Evolutionary conservation across 768 basidiomycete species (phyloP).

Genomic region (Suillus spraguei): DNA sequence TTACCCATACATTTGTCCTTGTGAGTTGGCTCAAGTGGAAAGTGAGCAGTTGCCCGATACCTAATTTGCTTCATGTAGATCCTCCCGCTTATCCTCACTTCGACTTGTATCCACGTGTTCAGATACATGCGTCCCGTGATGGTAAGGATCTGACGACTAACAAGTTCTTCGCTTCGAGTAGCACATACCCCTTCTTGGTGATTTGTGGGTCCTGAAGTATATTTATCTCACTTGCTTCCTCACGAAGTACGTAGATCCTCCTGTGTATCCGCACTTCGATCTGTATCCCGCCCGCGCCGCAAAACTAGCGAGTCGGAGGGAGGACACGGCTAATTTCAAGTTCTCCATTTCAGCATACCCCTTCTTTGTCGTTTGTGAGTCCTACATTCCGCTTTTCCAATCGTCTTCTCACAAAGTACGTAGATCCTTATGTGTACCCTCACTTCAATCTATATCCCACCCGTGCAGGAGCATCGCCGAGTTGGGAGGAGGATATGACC

Average conservation of each 20-base stretch:
- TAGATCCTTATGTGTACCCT: slow-evolving; percentile 44
- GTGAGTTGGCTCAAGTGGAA: slow-evolving; percentile 7
- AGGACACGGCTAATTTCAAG: background rate
- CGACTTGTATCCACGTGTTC: slow-evolving; percentile 32
- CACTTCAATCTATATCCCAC: slow-evolving; percentile 31
- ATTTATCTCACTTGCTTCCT: background rate
- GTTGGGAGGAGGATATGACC: background rate
- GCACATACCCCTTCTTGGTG: slow-evolving; percentile 18
- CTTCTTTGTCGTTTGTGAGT: slow-evolving; percentile 18
- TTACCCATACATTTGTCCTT: slow-evolving; percentile 12
- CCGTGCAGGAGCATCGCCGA: background rate
- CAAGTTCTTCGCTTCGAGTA: slow-evolving; percentile 6
- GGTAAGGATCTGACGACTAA: background rate
- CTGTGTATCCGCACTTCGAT: slow-evolving; percentile 38
- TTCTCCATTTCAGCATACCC: slow-evolving; percentile 16
- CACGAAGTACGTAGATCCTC: slow-evolving; percentile 7
- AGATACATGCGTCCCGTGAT: background rate
- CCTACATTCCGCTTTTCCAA: background rate
- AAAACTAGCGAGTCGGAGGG: slow-evolving; percentile 13
- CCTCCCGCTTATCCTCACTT: slow-evolving; percentile 33
- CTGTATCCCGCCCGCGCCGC: slow-evolving; percentile 21
- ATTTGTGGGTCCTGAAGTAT: slow-evolving; percentile 16
- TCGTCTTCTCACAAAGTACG: slow-evolving; percentile 5
- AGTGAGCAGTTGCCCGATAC: background rate
- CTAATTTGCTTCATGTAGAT: slow-evolving; percentile 15